Evolutionary conservation across 257 asterid species (phyloP).

Genomic region (Ilex aquifolium): DNA sequence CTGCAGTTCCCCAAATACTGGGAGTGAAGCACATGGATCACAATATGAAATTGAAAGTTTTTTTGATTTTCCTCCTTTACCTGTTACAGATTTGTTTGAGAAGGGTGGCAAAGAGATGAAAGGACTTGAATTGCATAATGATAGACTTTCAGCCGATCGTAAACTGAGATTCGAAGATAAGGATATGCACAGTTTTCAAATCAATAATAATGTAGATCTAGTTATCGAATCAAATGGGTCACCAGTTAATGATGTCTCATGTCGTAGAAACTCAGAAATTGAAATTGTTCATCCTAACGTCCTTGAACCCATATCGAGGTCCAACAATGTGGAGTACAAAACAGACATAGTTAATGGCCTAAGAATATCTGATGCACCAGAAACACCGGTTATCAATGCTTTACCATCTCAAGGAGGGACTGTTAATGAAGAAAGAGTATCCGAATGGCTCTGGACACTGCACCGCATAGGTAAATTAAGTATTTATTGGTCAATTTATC

Average conservation of each 20-base stretch:
- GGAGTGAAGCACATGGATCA: slow-evolving; percentile 38
- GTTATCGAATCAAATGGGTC: slow-evolving; percentile 61
- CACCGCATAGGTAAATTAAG: slow-evolving; percentile 70
- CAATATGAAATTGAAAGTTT: slow-evolving; percentile 38
- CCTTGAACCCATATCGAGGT: slow-evolving; percentile 35
- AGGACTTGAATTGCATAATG: slow-evolving; percentile 44
- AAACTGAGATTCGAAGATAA: slow-evolving; percentile 59
- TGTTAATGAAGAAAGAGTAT: slow-evolving; percentile 62
- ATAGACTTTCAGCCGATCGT: slow-evolving; percentile 39
- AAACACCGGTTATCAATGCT: slow-evolving; percentile 34
- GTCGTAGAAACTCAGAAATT: slow-evolving; percentile 36
- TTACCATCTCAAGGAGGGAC: slow-evolving; percentile 49
- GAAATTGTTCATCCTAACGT: slow-evolving; percentile 30
- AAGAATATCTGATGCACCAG: slow-evolving; percentile 64
- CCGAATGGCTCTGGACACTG: slow-evolving; percentile 99
- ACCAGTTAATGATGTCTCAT: slow-evolving; percentile 36
- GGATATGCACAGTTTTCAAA: slow-evolving; percentile 82
- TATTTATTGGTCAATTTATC: not conserved
- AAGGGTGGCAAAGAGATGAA: slow-evolving; percentile 39
- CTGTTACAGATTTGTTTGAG: slow-evolving; percentile 74
- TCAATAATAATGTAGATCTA: slow-evolving; percentile 76
- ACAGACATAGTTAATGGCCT: slow-evolving; percentile 39
- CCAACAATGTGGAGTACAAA: slow-evolving; percentile 35
- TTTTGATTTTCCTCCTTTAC: slow-evolving; percentile 85
- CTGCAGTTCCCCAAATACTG: slow-evolving; percentile 36